Evolutionary conservation across 768 basidiomycete species (phyloP).

Genomic region (Lyophyllum semitale): DNA sequence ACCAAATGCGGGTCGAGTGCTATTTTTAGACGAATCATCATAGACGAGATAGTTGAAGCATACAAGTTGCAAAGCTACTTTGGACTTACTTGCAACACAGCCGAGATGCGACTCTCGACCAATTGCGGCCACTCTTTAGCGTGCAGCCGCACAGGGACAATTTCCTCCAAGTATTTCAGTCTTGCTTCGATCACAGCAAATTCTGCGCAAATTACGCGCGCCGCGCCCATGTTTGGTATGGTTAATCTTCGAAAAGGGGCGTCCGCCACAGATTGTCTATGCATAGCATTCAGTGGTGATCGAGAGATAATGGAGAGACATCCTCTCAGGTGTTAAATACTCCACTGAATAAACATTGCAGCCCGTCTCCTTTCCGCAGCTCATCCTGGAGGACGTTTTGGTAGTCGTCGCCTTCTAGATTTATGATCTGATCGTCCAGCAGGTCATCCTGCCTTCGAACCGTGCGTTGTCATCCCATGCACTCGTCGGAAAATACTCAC

Average conservation of each 20-base stretch:
- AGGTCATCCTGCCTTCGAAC: neutral
- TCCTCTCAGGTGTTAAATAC: constrained; percentile 1
- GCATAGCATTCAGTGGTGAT: neutral
- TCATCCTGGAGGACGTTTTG: neutral
- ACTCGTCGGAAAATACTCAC: neutral
- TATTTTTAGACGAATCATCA: neutral
- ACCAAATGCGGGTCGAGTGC: neutral
- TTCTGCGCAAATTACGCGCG: too few species aligned
- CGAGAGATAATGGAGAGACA: neutral
- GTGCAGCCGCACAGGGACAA: neutral
- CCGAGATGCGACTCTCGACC: neutral
- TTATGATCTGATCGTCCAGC: neutral
- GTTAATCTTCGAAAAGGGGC: neutral
- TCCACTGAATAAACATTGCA: neutral
- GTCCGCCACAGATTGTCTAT: neutral
- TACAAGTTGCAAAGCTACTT: neutral
- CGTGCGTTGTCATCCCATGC: neutral
- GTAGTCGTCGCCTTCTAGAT: neutral
- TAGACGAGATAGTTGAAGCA: neutral
- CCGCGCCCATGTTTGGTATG: neutral
- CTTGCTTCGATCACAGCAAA: too few species aligned
- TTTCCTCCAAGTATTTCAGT: too few species aligned
- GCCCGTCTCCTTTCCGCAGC: neutral
- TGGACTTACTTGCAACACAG: neutral
- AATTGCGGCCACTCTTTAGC: neutral